phyloP scores from a whole-genome alignment of 2,329 filamentous ascomycete genomes.

The Capronia americana region DNA sequence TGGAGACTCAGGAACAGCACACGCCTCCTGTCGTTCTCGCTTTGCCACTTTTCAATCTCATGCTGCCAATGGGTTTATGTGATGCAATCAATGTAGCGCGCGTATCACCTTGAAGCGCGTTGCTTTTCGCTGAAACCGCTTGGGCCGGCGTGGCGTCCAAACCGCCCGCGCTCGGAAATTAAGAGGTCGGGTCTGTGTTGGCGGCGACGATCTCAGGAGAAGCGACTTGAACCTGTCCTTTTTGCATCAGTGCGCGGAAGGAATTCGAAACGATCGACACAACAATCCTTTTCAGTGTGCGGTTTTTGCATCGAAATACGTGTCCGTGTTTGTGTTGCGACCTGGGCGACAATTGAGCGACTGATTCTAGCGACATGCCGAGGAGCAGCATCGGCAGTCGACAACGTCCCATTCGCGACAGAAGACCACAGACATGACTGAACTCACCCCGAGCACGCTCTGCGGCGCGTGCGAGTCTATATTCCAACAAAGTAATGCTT shows the following conservation, averaged over 20 bases:
- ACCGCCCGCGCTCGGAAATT: constrained; percentile 29
- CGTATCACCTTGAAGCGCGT: constrained; percentile 22
- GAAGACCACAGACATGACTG: constrained; percentile 21
- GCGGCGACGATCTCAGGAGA: constrained; percentile 27
- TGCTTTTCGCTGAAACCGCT: constrained; percentile 25
- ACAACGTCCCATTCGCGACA: constrained; percentile 13
- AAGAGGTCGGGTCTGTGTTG: constrained; percentile 9
- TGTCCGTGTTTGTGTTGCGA: background rate
- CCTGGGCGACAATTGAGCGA: background rate
- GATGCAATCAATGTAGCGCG: constrained; percentile 24
- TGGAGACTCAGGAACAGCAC: background rate
- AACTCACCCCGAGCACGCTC: constrained; percentile 33
- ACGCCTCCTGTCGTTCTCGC: background rate
- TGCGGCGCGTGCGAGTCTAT: constrained; percentile 38
- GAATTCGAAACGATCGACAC: background rate
- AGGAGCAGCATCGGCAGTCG: constrained; percentile 9
- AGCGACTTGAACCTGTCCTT: constrained; percentile 5
- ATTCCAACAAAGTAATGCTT: constrained; percentile 29
- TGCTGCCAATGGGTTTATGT: constrained; percentile 17
- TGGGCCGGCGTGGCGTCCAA: constrained; percentile 25
- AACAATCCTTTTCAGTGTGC: background rate
- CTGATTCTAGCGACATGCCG: constrained; percentile 20
- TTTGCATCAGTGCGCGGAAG: background rate
- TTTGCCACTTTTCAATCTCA: constrained; percentile 2
- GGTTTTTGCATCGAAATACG: background rate